These are phyloP conservation scores for Escovopsis sp. DNA, from an alignment of 2,329 filamentous ascomycete genomes.

Conservation along the genomic window DNA sequence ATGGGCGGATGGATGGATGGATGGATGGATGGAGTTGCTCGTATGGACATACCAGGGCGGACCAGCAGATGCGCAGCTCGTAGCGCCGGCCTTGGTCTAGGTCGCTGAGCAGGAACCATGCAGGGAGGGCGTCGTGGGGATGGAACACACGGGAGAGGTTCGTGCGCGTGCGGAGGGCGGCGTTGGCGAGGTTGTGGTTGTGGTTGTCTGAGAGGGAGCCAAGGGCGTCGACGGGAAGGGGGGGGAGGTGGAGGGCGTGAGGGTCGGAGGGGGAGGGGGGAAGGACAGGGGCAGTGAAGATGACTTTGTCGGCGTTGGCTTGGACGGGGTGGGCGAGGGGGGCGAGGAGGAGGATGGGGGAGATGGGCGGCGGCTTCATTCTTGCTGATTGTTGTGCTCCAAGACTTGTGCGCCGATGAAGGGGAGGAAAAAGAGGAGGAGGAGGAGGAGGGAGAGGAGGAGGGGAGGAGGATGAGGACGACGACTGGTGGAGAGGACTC, in stretches of 20 bases:
- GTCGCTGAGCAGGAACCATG: conserved; percentile 65
- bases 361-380: neutral
- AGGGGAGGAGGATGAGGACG: neutral
- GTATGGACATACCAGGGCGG: conserved; percentile 58
- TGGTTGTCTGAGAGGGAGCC: conserved; percentile 42
- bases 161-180: conserved; percentile 37
- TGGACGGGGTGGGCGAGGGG: conserved; percentile 5
- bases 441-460: neutral
- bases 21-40: neutral
- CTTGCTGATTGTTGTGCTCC: neutral
- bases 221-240: conserved; percentile 44
- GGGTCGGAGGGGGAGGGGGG: conserved; percentile 36
- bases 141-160: conserved; percentile 50
- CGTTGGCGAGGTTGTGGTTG: conserved; percentile 48
- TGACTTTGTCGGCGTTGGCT: conserved; percentile 81
- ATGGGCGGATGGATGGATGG: neutral
- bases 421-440: too few relatives aligned
- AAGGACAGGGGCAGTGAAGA: conserved; percentile 60
- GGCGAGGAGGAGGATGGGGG: neutral
- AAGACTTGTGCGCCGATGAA: too few relatives aligned
- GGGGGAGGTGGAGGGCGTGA: conserved; percentile 45
- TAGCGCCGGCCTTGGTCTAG: conserved; percentile 63
- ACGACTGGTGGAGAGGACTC: neutral
- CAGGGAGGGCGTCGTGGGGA: conserved; percentile 38
- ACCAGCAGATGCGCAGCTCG: conserved; percentile 86